Evolutionary conservation across 306 rosid genomes (phyloP).

Genomic region (Castanea crenata): DNA sequence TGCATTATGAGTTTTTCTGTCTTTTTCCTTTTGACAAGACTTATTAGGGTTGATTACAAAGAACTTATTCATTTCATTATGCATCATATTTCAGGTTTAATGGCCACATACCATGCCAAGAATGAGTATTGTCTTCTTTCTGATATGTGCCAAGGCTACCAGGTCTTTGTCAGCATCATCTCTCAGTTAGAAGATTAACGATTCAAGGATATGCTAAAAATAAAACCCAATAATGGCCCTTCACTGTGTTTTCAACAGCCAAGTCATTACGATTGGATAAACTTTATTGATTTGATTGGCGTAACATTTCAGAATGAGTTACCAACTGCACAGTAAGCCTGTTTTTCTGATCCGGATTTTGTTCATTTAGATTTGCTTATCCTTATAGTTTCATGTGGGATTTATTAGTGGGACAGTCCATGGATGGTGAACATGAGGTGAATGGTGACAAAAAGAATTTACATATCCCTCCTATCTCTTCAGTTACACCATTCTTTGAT

Average conservation of each 20-base stretch:
- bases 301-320: not conserved
- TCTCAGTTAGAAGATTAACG: constrained; percentile 65
- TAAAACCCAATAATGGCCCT: not conserved
- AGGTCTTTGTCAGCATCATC: constrained; percentile 64
- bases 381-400: not conserved
- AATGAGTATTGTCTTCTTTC: constrained; percentile 87
- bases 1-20: not conserved
- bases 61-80: constrained; percentile 18
- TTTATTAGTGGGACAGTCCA: not conserved
- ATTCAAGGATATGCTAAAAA: not conserved
- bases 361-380: not conserved
- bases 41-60: not conserved
- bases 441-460: not conserved
- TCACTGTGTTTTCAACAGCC: not conserved
- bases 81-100: constrained; percentile 57
- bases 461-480: not conserved
- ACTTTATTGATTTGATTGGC: not conserved
- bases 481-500: too few species aligned
- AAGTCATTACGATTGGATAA: too few species aligned
- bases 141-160: constrained; percentile 83
- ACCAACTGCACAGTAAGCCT: not conserved
- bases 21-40: not conserved
- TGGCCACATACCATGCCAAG: constrained; percentile 87
- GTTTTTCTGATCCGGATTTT: not conserved
- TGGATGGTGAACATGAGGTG: not conserved